Conservation (phyloP, 2,329 filamentous ascomycete genomes). For the Penicillium hordei region DNA sequence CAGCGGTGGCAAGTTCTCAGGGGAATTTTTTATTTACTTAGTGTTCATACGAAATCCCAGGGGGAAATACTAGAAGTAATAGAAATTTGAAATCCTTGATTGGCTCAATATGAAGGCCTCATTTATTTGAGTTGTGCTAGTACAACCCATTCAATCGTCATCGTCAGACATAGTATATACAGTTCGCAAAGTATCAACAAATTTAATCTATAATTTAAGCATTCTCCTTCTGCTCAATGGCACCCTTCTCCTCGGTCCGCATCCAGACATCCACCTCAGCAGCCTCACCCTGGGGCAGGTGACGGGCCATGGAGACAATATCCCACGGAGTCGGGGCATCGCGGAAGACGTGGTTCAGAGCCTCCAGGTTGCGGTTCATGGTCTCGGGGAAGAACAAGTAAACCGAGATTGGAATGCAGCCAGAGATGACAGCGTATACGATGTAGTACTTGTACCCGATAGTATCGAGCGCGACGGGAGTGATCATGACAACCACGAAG, state of each 20-base stretch:
- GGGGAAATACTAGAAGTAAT: neutral
- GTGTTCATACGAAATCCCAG: neutral
- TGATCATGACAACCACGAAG: constrained; percentile 27
- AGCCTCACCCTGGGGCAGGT: constrained; percentile 25
- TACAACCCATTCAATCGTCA: neutral
- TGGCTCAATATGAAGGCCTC: neutral
- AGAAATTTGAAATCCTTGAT: neutral
- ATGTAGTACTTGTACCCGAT: constrained; percentile 27
- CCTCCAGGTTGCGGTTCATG: constrained; percentile 29
- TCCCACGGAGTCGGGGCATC: constrained; percentile 25
- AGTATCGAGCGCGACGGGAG: constrained; percentile 23
- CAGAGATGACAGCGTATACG: constrained; percentile 23
- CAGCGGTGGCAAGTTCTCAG: no score
- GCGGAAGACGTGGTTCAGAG: constrained; percentile 24
- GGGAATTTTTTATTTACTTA: neutral
- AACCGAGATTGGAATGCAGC: constrained; percentile 20
- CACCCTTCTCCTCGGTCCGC: constrained; percentile 19
- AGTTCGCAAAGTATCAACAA: neutral
- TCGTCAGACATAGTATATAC: constrained; percentile 8
- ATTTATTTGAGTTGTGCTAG: neutral
- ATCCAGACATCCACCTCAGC: constrained; percentile 22
- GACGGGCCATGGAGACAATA: constrained; percentile 26
- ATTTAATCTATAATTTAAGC: constrained; percentile 7
- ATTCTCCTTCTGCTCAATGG: constrained; percentile 20
- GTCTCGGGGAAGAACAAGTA: constrained; percentile 28